A percentile compares a stretch with the other conserved stretches of the same genome.
Evolutionary conservation across 768 basidiomycete species (phyloP).

Genomic region (Pleurotus djamor): DNA sequence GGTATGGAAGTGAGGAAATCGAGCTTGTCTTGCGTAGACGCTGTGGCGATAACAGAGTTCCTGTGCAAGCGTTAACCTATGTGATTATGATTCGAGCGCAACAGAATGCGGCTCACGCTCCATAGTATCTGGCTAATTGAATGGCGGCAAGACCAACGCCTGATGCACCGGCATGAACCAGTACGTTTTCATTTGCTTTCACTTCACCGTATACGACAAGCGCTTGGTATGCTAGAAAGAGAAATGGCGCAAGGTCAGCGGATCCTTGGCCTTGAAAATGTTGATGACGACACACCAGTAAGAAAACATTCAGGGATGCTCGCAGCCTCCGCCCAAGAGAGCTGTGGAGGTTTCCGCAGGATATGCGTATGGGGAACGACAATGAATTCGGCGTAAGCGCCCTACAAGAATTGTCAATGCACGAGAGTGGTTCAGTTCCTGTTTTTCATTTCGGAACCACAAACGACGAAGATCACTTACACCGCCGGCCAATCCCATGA

Average conservation of each 20-base stretch:
- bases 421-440: too few relatives aligned
- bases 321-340: slow-evolving; percentile 85
- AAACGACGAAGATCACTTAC: slow-evolving; percentile 47
- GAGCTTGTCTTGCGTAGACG: slow-evolving; percentile 82
- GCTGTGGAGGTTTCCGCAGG: slow-evolving; percentile 66
- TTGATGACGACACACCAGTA: slow-evolving; percentile 53
- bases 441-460: background rate
- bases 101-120: slow-evolving; percentile 56
- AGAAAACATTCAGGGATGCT: slow-evolving; percentile 87
- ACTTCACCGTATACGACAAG: slow-evolving; percentile 65
- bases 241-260: background rate
- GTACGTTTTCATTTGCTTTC: slow-evolving; percentile 67
- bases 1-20: slow-evolving; percentile 68
- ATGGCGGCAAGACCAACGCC: slow-evolving; percentile 89
- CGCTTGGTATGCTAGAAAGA: slow-evolving; percentile 41
- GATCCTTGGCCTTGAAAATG: background rate
- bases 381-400: slow-evolving; percentile 90
- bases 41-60: slow-evolving; percentile 76
- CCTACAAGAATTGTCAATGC: slow-evolving; percentile 38
- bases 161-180: slow-evolving; percentile 90
- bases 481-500: slow-evolving; percentile 77
- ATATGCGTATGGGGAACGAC: slow-evolving; percentile 63
- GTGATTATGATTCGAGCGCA: background rate
- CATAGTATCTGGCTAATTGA: slow-evolving; percentile 74
- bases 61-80: slow-evolving; percentile 29